phyloP scores from a whole-genome alignment of 495 filamentous ascomycete species.

The Parachaetomium inaequale region DNA sequence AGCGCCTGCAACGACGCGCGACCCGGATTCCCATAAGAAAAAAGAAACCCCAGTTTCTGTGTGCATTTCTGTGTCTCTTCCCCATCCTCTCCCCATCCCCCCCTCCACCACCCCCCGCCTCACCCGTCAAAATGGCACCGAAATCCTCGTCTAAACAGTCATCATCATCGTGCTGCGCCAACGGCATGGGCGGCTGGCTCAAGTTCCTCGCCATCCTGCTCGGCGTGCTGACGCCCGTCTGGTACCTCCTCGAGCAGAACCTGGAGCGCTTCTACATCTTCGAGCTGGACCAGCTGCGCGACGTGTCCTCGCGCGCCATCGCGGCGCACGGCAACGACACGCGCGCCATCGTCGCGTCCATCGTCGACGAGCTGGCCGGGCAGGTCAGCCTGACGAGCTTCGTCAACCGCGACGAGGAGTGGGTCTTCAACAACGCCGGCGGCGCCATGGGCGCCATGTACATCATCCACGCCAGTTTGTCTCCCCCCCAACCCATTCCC shows the following conservation, averaged over 20 bases:
- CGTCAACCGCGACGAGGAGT: constrained; percentile 59
- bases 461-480: constrained; percentile 75
- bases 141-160: constrained; percentile 19
- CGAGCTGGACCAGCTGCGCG: constrained; percentile 60
- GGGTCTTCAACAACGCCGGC: constrained; percentile 76
- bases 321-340: constrained; percentile 69
- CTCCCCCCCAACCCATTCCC: neutral
- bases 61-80: neutral
- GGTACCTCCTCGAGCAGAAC: constrained; percentile 62
- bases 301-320: constrained; percentile 63
- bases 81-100: constrained; percentile 2
- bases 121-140: constrained; percentile 18
- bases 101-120: neutral
- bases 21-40: neutral
- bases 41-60: neutral
- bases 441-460: constrained; percentile 90
- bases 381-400: constrained; percentile 42
- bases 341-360: constrained; percentile 60
- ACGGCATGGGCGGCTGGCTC: constrained; percentile 40
- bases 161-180: constrained; percentile 10
- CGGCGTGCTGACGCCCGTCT: constrained; percentile 55
- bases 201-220: constrained; percentile 58
- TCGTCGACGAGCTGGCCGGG: constrained; percentile 54
- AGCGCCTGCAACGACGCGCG: neutral
- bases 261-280: constrained; percentile 78